A percentile compares a stretch with the other conserved stretches of the same genome.
Conservation (phyloP, 495 filamentous ascomycete genomes). For the Aspergillus sclerotioniger region DNA sequence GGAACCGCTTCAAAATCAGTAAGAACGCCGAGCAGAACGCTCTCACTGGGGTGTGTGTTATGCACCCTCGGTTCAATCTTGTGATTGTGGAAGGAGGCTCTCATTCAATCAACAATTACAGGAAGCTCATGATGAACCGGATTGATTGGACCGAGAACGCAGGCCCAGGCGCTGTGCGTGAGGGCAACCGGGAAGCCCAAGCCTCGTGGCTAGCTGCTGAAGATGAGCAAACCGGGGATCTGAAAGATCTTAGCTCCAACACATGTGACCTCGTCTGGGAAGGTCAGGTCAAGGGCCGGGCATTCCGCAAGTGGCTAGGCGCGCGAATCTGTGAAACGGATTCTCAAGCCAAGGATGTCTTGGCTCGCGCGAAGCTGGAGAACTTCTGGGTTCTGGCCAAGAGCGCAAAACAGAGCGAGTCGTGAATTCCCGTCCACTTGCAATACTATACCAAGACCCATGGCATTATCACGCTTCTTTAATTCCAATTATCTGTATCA, state of each 20-base stretch:
- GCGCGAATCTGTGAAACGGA: conserved; percentile 86
- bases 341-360: conserved; percentile 74
- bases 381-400: conserved; percentile 96
- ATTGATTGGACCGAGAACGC: conserved; percentile 93
- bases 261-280: conserved; percentile 82
- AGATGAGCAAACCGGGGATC: conserved; percentile 67
- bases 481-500: background rate
- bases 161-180: conserved; percentile 59
- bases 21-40: conserved; percentile 86
- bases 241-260: conserved; percentile 78
- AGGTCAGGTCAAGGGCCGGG: conserved; percentile 72
- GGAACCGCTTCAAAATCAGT: conserved; percentile 88
- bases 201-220: conserved; percentile 73
- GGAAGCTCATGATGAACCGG: conserved; percentile 86
- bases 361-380: conserved; percentile 83
- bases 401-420: conserved; percentile 49
- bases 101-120: conserved; percentile 75
- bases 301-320: conserved; percentile 79
- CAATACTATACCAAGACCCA: background rate
- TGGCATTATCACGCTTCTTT: background rate
- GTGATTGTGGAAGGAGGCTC: conserved; percentile 90
- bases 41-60: conserved; percentile 82
- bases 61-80: conserved; percentile 82
- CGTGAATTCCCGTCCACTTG: conserved; percentile 12
- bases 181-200: conserved; percentile 59